These are phyloP conservation scores for Carex parvula DNA, from an alignment of 176 grass and related monocot species.

Conservation along the genomic window DNA sequence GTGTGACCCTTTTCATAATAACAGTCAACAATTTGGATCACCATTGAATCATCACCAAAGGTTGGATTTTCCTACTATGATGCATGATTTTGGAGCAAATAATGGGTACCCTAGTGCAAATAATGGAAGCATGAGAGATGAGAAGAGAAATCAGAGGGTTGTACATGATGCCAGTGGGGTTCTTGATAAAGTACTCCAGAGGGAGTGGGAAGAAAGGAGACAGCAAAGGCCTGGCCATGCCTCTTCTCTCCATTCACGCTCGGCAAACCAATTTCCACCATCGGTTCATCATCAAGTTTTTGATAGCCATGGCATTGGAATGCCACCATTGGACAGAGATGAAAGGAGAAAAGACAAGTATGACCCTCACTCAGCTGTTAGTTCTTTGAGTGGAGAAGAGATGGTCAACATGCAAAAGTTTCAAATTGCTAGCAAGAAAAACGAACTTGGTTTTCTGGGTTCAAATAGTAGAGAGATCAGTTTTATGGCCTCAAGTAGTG, in stretches of 20 bases:
- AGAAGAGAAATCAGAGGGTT: constrained; percentile 9
- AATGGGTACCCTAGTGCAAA: constrained; percentile 2
- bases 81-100: constrained; percentile 9
- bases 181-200: constrained; percentile 16
- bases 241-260: not conserved
- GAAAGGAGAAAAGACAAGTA: constrained; percentile 13
- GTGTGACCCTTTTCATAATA: not conserved
- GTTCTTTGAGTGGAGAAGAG: not conserved
- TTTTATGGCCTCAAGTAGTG: constrained; percentile 17
- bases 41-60: constrained; percentile 15
- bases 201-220: constrained; percentile 18
- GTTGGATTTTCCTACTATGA: constrained; percentile 6
- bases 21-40: not conserved
- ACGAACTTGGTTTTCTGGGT: constrained; percentile 12
- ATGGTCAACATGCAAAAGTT: constrained; percentile 12
- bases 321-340: not conserved
- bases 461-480: not conserved
- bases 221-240: not conserved
- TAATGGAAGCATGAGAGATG: constrained; percentile 13
- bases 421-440: constrained; percentile 14
- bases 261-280: constrained; percentile 9
- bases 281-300: constrained; percentile 6
- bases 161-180: not conserved
- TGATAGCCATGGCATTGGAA: constrained; percentile 2
- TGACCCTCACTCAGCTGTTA: not conserved